phyloP scores from a whole-genome alignment of 2,329 filamentous ascomycete genomes.

The Whalleya microplaca region DNA sequence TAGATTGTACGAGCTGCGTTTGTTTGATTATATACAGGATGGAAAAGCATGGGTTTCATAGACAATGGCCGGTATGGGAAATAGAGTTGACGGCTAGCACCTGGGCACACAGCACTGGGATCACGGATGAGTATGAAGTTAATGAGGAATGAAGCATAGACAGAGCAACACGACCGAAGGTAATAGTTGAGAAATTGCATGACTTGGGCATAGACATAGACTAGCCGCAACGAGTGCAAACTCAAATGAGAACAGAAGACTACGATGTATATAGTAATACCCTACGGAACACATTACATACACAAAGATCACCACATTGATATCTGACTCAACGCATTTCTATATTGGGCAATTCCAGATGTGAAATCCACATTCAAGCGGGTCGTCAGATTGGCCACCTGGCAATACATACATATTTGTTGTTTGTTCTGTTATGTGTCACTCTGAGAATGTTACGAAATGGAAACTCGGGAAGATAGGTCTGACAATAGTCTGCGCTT shows the following conservation, averaged over 20 bases:
- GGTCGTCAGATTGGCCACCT: neutral
- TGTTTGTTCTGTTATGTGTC: neutral
- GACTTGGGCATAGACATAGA: neutral
- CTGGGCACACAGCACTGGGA: neutral
- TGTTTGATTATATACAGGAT: neutral
- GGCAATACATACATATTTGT: no score
- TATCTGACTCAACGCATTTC: no score
- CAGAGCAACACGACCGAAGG: neutral
- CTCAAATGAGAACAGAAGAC: neutral
- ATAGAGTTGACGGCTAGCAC: neutral
- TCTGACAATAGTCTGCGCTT: neutral
- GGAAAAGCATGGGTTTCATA: neutral
- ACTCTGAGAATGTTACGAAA: neutral
- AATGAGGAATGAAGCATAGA: neutral
- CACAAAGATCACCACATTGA: neutral
- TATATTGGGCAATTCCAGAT: no score
- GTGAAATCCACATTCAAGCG: no score
- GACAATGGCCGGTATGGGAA: neutral
- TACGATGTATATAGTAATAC: neutral
- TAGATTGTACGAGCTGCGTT: neutral
- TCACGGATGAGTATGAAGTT: neutral
- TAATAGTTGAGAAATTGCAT: neutral
- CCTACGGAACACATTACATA: neutral
- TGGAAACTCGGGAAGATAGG: neutral
- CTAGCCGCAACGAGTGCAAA: neutral